Evolutionary conservation across 805 yeast genomes (phyloP).

Genomic region (Nakazawaea siamensis): DNA sequence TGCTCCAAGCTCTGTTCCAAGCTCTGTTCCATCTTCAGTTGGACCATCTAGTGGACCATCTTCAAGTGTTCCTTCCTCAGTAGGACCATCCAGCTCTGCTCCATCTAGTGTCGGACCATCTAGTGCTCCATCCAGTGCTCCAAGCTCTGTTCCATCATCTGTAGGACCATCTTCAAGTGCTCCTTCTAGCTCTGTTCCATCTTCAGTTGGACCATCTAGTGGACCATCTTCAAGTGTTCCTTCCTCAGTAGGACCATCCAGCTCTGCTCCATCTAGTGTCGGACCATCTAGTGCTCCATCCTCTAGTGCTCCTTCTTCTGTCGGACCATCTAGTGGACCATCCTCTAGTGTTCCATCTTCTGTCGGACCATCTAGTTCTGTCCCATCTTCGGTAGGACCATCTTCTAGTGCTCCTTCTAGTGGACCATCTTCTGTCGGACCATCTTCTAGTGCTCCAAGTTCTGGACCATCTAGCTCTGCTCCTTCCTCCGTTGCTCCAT

Average conservation of each 20-base stretch:
- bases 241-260: not conserved
- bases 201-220: conserved; percentile 4
- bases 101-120: not conserved
- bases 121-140: conserved; percentile 1
- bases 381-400: not conserved
- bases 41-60: not conserved
- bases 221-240: conserved; percentile 1
- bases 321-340: not conserved
- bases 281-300: conserved; percentile 2
- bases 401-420: not conserved
- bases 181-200: not conserved
- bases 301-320: not conserved
- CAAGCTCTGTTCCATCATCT: not conserved
- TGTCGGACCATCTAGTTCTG: not conserved
- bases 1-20: not conserved
- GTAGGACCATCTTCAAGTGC: not conserved
- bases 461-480: not conserved
- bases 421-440: not conserved
- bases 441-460: not conserved
- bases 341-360: not conserved
- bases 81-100: not conserved
- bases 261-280: not conserved
- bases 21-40: not conserved
- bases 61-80: not conserved
- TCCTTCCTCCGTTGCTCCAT: not conserved